A percentile compares a stretch with the other conserved stretches of the same genome.
These are phyloP conservation scores for Saccharomyces uvarum DNA, from an alignment of 1,139 yeast genomes.

Conservation along the genomic window DNA sequence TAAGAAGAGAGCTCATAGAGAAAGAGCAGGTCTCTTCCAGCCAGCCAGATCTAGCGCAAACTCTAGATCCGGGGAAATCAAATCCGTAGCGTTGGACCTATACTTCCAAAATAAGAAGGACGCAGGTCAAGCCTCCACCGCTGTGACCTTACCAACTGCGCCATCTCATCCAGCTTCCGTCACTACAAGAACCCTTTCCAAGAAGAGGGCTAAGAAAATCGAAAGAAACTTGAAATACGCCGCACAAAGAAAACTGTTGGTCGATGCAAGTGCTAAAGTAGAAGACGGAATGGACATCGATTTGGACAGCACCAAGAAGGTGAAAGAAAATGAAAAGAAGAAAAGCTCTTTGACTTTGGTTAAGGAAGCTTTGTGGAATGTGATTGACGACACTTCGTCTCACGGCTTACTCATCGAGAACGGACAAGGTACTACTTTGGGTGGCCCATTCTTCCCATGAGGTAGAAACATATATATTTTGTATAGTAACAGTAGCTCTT, in stretches of 20 bases:
- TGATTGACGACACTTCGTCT: constrained; percentile 47
- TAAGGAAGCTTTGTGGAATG: constrained; percentile 63
- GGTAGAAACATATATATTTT: background rate
- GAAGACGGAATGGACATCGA: constrained; percentile 43
- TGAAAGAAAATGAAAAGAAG: constrained; percentile 26
- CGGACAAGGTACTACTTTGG: constrained; percentile 79
- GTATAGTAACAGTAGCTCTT: constrained; percentile 1
- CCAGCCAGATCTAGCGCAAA: constrained; percentile 41
- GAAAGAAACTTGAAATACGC: constrained; percentile 72
- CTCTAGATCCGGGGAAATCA: constrained; percentile 41
- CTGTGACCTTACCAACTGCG: constrained; percentile 3
- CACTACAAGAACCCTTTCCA: constrained; percentile 59
- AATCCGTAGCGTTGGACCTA: constrained; percentile 59
- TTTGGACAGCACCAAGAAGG: constrained; percentile 35
- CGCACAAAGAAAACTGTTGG: constrained; percentile 45
- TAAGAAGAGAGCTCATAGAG: constrained; percentile 51
- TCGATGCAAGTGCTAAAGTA: constrained; percentile 42
- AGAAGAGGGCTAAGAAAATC: constrained; percentile 74
- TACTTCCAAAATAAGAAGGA: constrained; percentile 38
- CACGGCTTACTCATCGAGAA: constrained; percentile 41
- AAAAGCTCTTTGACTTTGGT: constrained; percentile 41
- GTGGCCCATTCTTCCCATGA: constrained; percentile 46
- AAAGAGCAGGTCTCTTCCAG: constrained; percentile 36
- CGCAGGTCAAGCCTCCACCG: constrained; percentile 11
- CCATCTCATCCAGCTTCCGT: constrained; percentile 34